A percentile compares a stretch with the other conserved stretches of the same genome.
Conservation (phyloP, 768 basidiomycete species). For the Boletus subcaerulescens region DNA sequence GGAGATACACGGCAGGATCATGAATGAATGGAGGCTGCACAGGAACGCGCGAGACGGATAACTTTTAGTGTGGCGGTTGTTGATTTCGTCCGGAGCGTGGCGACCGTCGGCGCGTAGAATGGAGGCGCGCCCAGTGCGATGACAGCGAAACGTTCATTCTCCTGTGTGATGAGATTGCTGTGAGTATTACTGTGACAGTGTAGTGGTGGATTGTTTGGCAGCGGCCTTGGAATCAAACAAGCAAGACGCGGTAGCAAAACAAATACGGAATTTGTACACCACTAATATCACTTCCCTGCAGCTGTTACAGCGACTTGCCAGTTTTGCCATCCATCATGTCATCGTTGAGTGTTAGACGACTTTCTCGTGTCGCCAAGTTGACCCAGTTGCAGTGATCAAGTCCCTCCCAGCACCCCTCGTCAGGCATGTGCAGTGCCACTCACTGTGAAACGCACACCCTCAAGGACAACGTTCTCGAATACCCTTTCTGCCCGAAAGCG, state of each 20-base stretch:
- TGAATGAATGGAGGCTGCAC: not conserved
- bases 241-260: not conserved
- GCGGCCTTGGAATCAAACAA: slow-evolving; percentile 27
- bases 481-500: slow-evolving; percentile 41
- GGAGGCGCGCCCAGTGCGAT: not conserved
- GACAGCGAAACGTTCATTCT: not conserved
- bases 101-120: not conserved
- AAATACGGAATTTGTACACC: not conserved
- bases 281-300: not conserved
- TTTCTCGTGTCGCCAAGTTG: slow-evolving; percentile 10
- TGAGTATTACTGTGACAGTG: not conserved
- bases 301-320: not conserved
- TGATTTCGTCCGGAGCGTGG: not conserved
- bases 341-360: slow-evolving; percentile 28
- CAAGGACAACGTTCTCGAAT: slow-evolving; percentile 38
- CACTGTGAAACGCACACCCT: slow-evolving; percentile 35
- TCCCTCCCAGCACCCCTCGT: slow-evolving; percentile 24
- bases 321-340: slow-evolving; percentile 17
- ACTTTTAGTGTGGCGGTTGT: not conserved
- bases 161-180: no score
- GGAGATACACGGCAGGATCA: not conserved
- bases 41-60: not conserved
- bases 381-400: slow-evolving; percentile 25
- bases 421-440: slow-evolving; percentile 24
- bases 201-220: slow-evolving; percentile 26